These are phyloP conservation scores for Tuber brumale DNA, from an alignment of 495 filamentous ascomycete species.

Conservation along the genomic window DNA sequence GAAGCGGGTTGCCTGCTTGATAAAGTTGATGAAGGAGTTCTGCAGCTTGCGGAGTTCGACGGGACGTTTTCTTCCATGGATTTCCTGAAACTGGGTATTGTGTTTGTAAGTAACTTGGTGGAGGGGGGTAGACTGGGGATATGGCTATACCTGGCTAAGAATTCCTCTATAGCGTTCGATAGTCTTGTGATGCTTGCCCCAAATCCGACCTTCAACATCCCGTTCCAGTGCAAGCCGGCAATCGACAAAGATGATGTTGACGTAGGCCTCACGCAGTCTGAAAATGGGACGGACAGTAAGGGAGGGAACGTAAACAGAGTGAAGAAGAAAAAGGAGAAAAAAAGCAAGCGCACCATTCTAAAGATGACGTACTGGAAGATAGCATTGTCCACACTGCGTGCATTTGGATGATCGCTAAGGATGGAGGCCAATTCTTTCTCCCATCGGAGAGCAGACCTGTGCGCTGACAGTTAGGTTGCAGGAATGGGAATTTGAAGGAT, in stretches of 20 bases:
- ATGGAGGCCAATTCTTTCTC: slow-evolving; percentile 35
- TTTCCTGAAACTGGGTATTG: slow-evolving; percentile 49
- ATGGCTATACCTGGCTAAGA: slow-evolving; percentile 44
- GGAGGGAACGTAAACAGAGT: slow-evolving; percentile 9
- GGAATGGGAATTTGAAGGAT: background rate
- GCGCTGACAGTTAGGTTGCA: background rate
- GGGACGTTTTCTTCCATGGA: slow-evolving; percentile 55
- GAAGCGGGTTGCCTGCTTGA: slow-evolving; percentile 78
- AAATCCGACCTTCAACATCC: slow-evolving; percentile 63
- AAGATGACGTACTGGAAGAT: slow-evolving; percentile 37
- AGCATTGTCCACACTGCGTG: slow-evolving; percentile 29
- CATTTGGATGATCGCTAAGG: slow-evolving; percentile 33
- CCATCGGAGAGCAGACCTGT: slow-evolving; percentile 34
- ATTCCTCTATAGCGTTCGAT: slow-evolving; percentile 68
- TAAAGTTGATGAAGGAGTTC: slow-evolving; percentile 71
- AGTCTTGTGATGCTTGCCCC: slow-evolving; percentile 69
- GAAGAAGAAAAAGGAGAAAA: background rate
- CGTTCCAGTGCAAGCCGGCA: slow-evolving; percentile 59
- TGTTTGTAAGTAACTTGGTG: slow-evolving; percentile 7
- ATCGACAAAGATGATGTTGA: slow-evolving; percentile 65
- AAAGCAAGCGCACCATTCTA: slow-evolving; percentile 13
- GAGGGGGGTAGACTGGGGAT: background rate
- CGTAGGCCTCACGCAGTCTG: slow-evolving; percentile 48
- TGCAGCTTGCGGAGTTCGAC: slow-evolving; percentile 73
- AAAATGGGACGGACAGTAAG: background rate